Evolutionary conservation across 1,284 basidiomycete genomes (phyloP).

Genomic region (Boletus holoroseus): DNA sequence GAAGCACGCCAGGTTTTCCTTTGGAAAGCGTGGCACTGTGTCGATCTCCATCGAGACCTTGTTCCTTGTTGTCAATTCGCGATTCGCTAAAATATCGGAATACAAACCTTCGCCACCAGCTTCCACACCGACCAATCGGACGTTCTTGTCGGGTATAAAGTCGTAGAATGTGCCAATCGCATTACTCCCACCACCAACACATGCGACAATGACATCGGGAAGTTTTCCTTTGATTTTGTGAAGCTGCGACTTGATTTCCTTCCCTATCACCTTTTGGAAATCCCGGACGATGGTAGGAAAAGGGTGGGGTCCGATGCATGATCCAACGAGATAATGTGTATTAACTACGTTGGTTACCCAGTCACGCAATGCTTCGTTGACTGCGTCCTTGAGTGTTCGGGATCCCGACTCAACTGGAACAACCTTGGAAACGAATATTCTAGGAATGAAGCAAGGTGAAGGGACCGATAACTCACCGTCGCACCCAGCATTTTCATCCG

Average conservation of each 20-base stretch:
- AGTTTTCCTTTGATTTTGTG: constrained; percentile 73
- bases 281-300: constrained; percentile 99
- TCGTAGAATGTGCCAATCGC: constrained; percentile 97
- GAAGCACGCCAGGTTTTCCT: constrained; percentile 91
- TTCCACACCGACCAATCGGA: constrained; percentile 88
- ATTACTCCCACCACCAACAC: constrained; percentile 96
- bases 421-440: constrained; percentile 49
- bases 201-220: constrained; percentile 93
- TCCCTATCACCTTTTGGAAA: constrained; percentile 93
- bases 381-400: constrained; percentile 94
- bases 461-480: constrained; percentile 46
- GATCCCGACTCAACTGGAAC: constrained; percentile 93
- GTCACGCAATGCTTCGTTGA: constrained; percentile 95
- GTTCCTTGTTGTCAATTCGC: constrained; percentile 25
- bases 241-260: constrained; percentile 91
- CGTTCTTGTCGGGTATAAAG: constrained; percentile 82
- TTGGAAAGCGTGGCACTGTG: constrained; percentile 92
- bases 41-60: constrained; percentile 70
- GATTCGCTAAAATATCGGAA: not conserved
- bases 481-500: constrained; percentile 96
- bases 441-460: not conserved
- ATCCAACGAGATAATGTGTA: constrained; percentile 97
- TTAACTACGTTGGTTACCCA: constrained; percentile 95
- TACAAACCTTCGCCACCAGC: constrained; percentile 85
- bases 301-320: constrained; percentile 95